Evolutionary conservation across 768 basidiomycete species (phyloP).

Genomic region (Trichaptum fuscoviolaceum): DNA sequence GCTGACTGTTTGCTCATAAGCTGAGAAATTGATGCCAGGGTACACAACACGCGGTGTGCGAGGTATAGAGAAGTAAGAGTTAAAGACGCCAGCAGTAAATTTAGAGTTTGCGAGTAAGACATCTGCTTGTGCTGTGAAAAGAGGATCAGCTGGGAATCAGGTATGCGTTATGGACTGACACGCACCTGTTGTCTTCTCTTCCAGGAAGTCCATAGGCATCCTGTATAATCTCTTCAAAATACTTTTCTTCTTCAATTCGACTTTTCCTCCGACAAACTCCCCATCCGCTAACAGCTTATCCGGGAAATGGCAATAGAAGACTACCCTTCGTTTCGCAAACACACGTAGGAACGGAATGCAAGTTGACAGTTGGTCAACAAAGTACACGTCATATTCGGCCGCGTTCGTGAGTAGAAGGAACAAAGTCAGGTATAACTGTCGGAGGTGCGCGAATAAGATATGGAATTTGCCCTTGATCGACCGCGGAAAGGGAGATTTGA

Average conservation of each 20-base stretch:
- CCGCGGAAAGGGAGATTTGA: constrained; percentile 75
- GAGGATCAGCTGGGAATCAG: neutral
- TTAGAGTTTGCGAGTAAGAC: constrained; percentile 86
- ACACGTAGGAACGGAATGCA: constrained; percentile 78
- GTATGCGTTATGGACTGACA: constrained; percentile 6
- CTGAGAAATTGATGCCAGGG: constrained; percentile 83
- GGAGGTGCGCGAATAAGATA: constrained; percentile 82
- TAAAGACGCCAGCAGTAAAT: constrained; percentile 84
- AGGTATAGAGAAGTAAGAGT: constrained; percentile 64
- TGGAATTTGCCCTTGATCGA: constrained; percentile 77
- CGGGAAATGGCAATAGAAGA: constrained; percentile 98
- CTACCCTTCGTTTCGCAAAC: constrained; percentile 67
- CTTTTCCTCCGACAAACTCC: constrained; percentile 50
- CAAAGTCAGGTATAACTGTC: constrained; percentile 77
- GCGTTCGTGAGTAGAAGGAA: constrained; percentile 50
- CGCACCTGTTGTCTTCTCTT: constrained; percentile 86
- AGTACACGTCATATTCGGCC: constrained; percentile 72
- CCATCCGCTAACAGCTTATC: constrained; percentile 86
- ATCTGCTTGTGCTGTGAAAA: constrained; percentile 75
- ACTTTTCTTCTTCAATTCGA: constrained; percentile 25
- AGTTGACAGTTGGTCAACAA: constrained; percentile 94
- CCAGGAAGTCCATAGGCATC: constrained; percentile 83
- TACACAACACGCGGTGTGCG: constrained; percentile 77
- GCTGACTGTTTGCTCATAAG: constrained; percentile 50
- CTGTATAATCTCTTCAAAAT: constrained; percentile 76